Percentiles rank a stretch among this genome's conserved stretches.
Conservation (phyloP, 2,329 filamentous ascomycete species). For the Beauveria bassiana region DNA sequence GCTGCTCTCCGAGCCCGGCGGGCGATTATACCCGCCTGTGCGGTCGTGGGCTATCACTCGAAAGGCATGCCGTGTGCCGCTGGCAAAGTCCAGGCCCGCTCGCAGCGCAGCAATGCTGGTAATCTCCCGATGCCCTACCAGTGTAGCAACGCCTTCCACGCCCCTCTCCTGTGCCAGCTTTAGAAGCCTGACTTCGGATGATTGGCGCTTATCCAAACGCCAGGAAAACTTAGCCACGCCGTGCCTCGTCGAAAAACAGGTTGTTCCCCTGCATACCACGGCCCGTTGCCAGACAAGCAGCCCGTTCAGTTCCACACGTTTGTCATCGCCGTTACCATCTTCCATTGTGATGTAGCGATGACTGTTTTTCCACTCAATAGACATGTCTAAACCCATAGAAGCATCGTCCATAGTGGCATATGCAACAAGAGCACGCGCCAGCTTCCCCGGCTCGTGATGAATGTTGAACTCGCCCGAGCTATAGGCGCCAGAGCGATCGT, state of each 20-base stretch:
- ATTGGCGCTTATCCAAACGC: not conserved
- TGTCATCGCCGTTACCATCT: not conserved
- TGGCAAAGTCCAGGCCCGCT: constrained; percentile 2
- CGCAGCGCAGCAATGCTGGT: not conserved
- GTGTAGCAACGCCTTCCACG: constrained; percentile 8
- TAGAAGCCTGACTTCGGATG: not conserved
- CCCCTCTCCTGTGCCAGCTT: not conserved
- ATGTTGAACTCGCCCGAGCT: constrained; percentile 15
- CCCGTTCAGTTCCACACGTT: constrained; percentile 9
- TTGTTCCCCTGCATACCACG: constrained; percentile 16
- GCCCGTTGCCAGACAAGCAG: constrained; percentile 11
- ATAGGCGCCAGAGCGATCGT: constrained; percentile 12
- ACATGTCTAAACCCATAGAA: constrained; percentile 13
- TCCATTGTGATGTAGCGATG: constrained; percentile 5
- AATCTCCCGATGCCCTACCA: constrained; percentile 5
- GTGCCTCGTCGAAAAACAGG: constrained; percentile 11
- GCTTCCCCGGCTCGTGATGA: constrained; percentile 1
- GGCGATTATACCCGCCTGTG: not conserved
- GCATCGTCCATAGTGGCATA: constrained; percentile 16
- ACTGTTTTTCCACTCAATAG: constrained; percentile 1
- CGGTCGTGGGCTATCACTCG: not conserved
- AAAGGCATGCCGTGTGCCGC: not conserved
- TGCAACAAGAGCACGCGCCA: constrained; percentile 15
- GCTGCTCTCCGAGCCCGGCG: not conserved
- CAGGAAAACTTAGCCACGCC: constrained; percentile 11